A percentile compares a stretch with the other conserved stretches of the same genome.
phyloP scores from a whole-genome alignment of 352 stramenopile genomes.

The Pythium chondricola region DNA sequence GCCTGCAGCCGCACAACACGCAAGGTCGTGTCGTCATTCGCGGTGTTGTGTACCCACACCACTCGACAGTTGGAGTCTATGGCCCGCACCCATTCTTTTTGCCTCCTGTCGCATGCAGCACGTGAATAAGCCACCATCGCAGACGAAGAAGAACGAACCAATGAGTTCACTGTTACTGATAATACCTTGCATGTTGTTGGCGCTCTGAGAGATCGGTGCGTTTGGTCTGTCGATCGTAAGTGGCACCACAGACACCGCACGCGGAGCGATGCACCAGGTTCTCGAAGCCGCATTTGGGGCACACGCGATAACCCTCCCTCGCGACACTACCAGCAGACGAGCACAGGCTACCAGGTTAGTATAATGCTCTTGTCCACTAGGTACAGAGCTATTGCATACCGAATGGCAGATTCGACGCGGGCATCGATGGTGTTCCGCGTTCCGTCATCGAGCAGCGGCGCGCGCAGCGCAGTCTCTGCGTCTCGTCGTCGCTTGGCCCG shows the following conservation, averaged over 20 bases:
- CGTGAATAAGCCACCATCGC: neutral
- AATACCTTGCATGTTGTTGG: slow-evolving; percentile 4
- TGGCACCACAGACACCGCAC: slow-evolving; percentile 7
- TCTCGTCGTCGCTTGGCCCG: no score
- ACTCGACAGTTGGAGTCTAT: no score
- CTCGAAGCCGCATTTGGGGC: slow-evolving; percentile 1
- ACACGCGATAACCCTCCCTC: neutral
- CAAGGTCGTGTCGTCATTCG: no score
- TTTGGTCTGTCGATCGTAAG: neutral
- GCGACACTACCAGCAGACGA: neutral
- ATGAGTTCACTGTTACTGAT: neutral
- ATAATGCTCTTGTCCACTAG: neutral
- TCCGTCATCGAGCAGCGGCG: slow-evolving; percentile 8
- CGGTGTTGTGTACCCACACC: no score
- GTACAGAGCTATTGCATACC: neutral
- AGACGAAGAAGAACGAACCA: neutral
- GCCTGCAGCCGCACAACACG: no score
- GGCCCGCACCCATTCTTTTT: neutral
- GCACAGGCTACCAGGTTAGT: neutral
- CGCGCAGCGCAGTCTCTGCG: no score
- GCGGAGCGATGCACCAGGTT: slow-evolving; percentile 7
- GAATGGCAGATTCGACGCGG: slow-evolving; percentile 6
- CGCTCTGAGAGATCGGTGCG: neutral
- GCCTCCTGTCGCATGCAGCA: neutral
- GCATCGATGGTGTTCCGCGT: slow-evolving; percentile 1